Base-by-base conservation (phyloP, 257 asterid species). In the Marsdenia floribunda region DNA sequence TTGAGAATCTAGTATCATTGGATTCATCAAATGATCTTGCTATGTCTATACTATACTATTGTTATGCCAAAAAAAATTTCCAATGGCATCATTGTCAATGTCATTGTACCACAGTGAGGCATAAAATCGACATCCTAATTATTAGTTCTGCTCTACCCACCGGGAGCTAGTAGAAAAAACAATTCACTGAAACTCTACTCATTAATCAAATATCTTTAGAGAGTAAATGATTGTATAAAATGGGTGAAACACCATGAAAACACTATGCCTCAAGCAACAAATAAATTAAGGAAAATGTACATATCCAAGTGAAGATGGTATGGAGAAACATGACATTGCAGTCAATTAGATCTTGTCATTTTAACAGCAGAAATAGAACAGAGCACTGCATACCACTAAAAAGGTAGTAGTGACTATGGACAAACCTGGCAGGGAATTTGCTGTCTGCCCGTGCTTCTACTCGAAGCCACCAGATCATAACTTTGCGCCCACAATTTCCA, bases 401-500 rank as follows among this genome's bases (percentile, higher is more conserved):
- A 76, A 77, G 59, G 47, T 29, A 76, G 59, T 42, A 76, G 59
- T 42, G 68, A 42, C 13, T 74, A 75, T 70, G 59, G 64, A 88
- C 97, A 81, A 82, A 95, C 99, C 99, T 85, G 57, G 96, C 85
- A 79, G 98, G 99, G 79, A 92, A 95, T 85, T 90, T 92, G 90
- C 97, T 90, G 80, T 95, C 99, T 19, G 97, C 89, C 76, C 96
- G 87, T 12, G 99, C 98, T 86, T 95, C 99, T 58, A 95, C 98
- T 47, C 99, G 98, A 71, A 95, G 91, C 99, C 98, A 92, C 98
- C 98, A 95, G 68, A 92, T 80, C 93, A 90, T 75, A 66, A 95
- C 81, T 81, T 87, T 95, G 50, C 89, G 93, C 47, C 99, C 99
- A 53, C 98, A 93, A 76, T 87, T 89, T 76, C 99, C 97, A 54